Base-by-base conservation (phyloP, 1,139 yeast genomes). In the Suhomyces guaymorum region DNA sequence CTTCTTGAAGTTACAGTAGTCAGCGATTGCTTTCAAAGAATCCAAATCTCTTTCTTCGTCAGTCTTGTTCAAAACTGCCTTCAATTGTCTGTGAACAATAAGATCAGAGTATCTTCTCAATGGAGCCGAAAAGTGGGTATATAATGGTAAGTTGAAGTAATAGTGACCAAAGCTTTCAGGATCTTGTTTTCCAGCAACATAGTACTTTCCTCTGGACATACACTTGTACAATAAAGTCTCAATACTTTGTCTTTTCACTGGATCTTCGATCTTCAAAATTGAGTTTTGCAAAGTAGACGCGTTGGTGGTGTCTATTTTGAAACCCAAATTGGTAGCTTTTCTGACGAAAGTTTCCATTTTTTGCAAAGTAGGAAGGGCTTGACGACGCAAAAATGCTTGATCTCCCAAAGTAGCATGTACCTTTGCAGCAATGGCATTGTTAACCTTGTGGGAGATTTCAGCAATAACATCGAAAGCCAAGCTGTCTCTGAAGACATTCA, bases 81-180 rank as follows among this genome's bases (percentile, higher is more conserved):
- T 89, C 51, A 92, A 69, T 63, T 92, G 98, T 48, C 97, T 79
- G 54, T 92, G 98, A 26, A 88, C 97, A 50, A 90, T 78, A 39
- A 88, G 72, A 59, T 92, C 98, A 1, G 96, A 90, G 59, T 90
- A 92, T 50, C 98, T 77, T 58, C 95, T 77, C 55, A 89, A 68
- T 10, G 98, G 98, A 1, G 95, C 78, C n/a, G 87, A 83, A 66
- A 90, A 90, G 61, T 92, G 97, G 0, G 97, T 87, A 59, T 87
- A 92, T 30, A 88, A 68, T 23, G 96, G 96, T 43, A 85, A 61
- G 49, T 88, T 88, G 55, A 82, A 77, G 53, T 86, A 78, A 60
- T 84, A 90, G 54, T 92, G 96, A 10, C 80, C 79, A 55, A 76
- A 79, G 44, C 75, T 78, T 47, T 86, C 95, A 5, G 89, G 80